phyloP scores from a whole-genome alignment of 1,139 yeast genomes.

The Diutina siamensis region DNA sequence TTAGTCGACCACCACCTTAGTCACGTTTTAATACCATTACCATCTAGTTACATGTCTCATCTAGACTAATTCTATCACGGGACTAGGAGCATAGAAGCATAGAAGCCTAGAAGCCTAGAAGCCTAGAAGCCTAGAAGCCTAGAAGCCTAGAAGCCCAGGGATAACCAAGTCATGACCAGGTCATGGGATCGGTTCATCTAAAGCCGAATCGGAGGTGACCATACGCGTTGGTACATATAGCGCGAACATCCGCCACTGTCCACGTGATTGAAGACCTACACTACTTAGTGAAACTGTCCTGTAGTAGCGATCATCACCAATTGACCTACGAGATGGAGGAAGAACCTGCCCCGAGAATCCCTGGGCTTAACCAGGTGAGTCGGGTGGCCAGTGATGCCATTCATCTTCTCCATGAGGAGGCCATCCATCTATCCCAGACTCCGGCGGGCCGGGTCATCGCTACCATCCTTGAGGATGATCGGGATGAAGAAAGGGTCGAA shows the following conservation, averaged over 20 bases:
- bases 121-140: no score
- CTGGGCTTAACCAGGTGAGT: background rate
- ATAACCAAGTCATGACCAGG: no score
- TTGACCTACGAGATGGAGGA: background rate
- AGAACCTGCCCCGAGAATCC: background rate
- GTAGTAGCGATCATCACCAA: no score
- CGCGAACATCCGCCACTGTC: background rate
- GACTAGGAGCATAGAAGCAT: no score
- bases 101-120: no score
- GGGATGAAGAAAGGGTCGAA: conserved; percentile 48
- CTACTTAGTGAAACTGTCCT: no score
- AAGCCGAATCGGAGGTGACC: background rate
- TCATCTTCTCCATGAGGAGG: conserved; percentile 1
- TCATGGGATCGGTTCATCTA: background rate
- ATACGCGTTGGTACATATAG: background rate
- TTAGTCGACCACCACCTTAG: background rate
- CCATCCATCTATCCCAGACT: background rate
- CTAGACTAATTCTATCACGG: no score
- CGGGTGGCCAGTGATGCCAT: conserved; percentile 4
- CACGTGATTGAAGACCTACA: background rate
- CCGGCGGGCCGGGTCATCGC: conserved; percentile 6
- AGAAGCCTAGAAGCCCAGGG: no score
- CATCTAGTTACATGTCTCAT: no score
- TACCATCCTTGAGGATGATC: conserved; percentile 16
- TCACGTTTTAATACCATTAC: no score